phyloP scores from a whole-genome alignment of 1,284 basidiomycete genomes.

The Blastosporella zonata region DNA sequence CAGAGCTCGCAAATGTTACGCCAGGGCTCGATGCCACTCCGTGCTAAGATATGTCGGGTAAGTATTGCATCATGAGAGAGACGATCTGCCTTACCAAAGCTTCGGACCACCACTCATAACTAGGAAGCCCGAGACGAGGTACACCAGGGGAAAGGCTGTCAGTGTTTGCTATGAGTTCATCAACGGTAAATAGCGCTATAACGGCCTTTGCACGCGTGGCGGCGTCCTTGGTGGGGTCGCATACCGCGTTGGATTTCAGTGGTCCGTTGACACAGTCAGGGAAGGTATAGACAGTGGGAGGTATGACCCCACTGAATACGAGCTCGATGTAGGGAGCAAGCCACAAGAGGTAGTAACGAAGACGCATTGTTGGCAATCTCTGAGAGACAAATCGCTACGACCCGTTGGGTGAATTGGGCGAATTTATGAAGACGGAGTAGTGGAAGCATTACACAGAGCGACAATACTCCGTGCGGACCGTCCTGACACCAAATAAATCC shows the following conservation, averaged over 20 bases:
- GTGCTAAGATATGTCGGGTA: conserved; percentile 32
- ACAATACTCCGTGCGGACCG: no score
- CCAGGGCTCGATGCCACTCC: conserved; percentile 52
- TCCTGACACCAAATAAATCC: no score
- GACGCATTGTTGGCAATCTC: conserved; percentile 3
- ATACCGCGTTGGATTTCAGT: conserved; percentile 44
- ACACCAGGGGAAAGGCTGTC: conserved; percentile 49
- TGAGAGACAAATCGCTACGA: no score
- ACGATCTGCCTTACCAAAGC: conserved; percentile 30
- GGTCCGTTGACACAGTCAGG: conserved; percentile 47
- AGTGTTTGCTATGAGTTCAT: conserved; percentile 49
- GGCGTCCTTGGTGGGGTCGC: conserved; percentile 44
- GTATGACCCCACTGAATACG: not conserved
- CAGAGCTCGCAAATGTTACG: conserved; percentile 44
- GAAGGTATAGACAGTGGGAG: conserved; percentile 34
- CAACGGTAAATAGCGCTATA: conserved; percentile 43
- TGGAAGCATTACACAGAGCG: no score
- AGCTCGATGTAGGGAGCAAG: conserved; percentile 3
- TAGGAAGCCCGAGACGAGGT: conserved; percentile 45
- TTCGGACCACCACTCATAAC: conserved; percentile 57
- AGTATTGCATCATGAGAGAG: not conserved
- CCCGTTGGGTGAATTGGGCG: no score
- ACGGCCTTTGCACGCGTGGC: conserved; percentile 46
- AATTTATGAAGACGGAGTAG: no score
- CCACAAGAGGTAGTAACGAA: conserved; percentile 4